phyloP scores from a whole-genome alignment of 2,329 filamentous ascomycete species.

The Pseudocercospora vitis region DNA sequence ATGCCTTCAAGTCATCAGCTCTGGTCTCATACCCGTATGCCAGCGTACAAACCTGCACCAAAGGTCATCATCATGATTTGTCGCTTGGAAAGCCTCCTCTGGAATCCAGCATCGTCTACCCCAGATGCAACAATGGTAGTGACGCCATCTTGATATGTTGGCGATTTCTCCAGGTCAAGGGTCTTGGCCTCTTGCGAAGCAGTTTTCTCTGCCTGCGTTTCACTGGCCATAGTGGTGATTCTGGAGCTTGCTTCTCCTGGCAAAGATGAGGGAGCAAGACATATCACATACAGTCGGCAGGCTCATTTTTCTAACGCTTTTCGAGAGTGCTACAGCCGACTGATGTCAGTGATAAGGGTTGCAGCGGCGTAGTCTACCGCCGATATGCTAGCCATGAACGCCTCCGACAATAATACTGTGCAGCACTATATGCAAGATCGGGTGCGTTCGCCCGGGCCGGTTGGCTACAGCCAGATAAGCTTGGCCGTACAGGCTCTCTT shows the following conservation, averaged over 20 bases:
- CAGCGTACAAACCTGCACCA: constrained; percentile 30
- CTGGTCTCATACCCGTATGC: background rate
- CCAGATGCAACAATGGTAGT: constrained; percentile 15
- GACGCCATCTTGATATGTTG: constrained; percentile 7
- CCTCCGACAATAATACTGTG: background rate
- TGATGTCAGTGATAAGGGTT: background rate
- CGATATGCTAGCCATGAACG: background rate
- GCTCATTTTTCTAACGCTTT: background rate
- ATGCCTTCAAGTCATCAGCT: constrained; percentile 25
- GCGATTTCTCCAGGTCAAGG: constrained; percentile 12
- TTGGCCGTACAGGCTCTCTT: constrained; percentile 7
- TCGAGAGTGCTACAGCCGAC: background rate
- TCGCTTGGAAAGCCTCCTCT: constrained; percentile 36
- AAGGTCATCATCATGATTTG: constrained; percentile 45
- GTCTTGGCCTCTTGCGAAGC: background rate
- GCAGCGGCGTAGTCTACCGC: background rate
- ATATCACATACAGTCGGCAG: too few relatives aligned
- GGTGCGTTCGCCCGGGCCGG: background rate
- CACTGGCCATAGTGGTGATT: background rate
- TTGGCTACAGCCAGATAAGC: background rate
- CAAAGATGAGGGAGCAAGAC: too few relatives aligned
- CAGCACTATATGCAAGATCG: background rate
- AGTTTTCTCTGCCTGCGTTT: constrained; percentile 1
- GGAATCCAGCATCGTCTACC: constrained; percentile 34
- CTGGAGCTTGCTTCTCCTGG: background rate